Percentiles rank a stretch among this genome's conserved stretches.
phyloP scores from a whole-genome alignment of 352 stramenopile genomes.

The Pythium folliculosum region DNA sequence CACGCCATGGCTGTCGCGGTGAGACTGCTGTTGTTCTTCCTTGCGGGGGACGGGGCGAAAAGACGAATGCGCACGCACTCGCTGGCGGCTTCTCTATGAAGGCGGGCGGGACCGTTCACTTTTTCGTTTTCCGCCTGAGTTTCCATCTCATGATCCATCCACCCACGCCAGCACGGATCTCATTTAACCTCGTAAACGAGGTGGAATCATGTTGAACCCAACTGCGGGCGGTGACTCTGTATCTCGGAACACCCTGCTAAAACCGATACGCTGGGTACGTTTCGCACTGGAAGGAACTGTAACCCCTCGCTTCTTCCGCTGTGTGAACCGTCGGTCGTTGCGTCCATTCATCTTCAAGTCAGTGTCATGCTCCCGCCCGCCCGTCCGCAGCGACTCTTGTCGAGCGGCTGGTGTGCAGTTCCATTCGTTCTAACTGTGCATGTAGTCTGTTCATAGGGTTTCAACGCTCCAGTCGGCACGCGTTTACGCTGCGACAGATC shows the following conservation, averaged over 20 bases:
- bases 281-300: neutral
- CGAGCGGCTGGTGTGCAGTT: no score
- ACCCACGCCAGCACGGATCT: conserved; percentile 8
- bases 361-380: no score
- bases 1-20: conserved; percentile 43
- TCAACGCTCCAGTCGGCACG: no score
- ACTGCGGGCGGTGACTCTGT: neutral
- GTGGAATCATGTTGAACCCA: conserved; percentile 26
- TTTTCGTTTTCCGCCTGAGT: neutral
- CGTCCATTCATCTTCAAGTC: no score
- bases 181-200: conserved; percentile 33
- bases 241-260: conserved; percentile 2
- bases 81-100: neutral
- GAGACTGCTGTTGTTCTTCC: neutral
- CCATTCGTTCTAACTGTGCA: no score
- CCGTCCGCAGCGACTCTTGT: no score
- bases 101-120: no score
- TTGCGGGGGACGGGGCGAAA: conserved; percentile 17
- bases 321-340: no score
- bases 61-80: conserved; percentile 13
- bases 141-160: neutral
- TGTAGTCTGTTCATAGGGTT: no score
- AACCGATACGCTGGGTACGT: conserved; percentile 9
- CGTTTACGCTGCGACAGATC: no score
- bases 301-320: neutral